Evolutionary conservation across 1,139 yeast genomes (phyloP), one percentile per base, ranked within the genome.

Genomic region (Candida buenavistaensis): DNA sequence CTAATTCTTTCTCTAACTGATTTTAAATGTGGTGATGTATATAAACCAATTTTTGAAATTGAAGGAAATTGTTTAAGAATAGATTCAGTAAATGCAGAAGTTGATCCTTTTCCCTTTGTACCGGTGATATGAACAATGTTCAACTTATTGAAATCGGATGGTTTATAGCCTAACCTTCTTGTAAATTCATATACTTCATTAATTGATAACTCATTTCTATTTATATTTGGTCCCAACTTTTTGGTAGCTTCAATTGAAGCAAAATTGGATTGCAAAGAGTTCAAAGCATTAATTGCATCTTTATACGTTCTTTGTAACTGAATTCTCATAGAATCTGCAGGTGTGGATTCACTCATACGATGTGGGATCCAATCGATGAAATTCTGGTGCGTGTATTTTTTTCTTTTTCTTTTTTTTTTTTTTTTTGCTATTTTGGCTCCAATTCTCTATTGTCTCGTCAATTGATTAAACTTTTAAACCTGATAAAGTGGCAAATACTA

Each of bases 81-180:
- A 3, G 94, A 80, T 50, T 87, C 88, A 3, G 90, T 78, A 55
- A 94, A 94, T 0, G 98, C 97, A 63, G 97, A 92, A 0, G 97
- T 90, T 1, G 97, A 89, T 1, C 99, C 99, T 62, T 94, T 94
- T 9, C 99, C 99, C 59, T 94, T 94, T 2, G 99, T 94, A 16
- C 99, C 99, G 0, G 99, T 90, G 23, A 94, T 84, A 54, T 94
- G 98, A 31, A 94, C 75, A 4, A 89, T 74, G 48, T 90, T 89
- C 51, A 94, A 62, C 40, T 62, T 72, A 58, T 89, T 78, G 53
- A 87, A 80, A 44, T 84, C 95, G 3, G 60, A 48, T 1, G 82
- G 74, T n/a, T 64, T 55, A 59, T 90, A 89, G 0, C 97, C 98
- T 33, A 88, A 74, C 48, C 97, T 69, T 38, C 92, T 68, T n/a